Percentiles rank a stretch among this genome's conserved stretches.
Evolutionary conservation across 1,139 yeast species (phyloP).

Genomic region (Diutina mesorugosa): DNA sequence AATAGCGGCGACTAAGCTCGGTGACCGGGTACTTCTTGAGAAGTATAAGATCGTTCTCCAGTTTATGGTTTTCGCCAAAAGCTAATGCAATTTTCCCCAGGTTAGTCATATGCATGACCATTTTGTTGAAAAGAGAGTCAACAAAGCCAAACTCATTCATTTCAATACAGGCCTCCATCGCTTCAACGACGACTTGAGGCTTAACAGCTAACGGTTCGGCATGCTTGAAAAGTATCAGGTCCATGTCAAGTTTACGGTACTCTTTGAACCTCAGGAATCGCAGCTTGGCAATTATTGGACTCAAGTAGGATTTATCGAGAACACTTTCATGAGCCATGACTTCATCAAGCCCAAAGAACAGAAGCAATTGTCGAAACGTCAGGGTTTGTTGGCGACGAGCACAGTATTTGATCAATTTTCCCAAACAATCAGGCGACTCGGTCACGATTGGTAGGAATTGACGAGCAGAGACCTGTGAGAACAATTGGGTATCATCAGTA

Average conservation of each 20-base stretch:
- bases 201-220: slow-evolving; percentile 10
- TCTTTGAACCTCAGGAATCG: slow-evolving; percentile 8
- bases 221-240: slow-evolving; percentile 7
- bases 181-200: slow-evolving; percentile 12
- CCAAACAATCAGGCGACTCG: slow-evolving; percentile 17
- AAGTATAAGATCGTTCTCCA: not conserved
- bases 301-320: slow-evolving; percentile 10
- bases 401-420: slow-evolving; percentile 16
- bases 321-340: slow-evolving; percentile 14
- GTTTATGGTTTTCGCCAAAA: slow-evolving; percentile 6
- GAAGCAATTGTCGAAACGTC: slow-evolving; percentile 15
- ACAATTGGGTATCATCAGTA: slow-evolving; percentile 11
- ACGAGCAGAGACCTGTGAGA: slow-evolving; percentile 3
- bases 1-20: slow-evolving; percentile 10
- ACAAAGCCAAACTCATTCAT: slow-evolving; percentile 16
- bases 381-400: slow-evolving; percentile 10
- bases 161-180: slow-evolving; percentile 19
- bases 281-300: slow-evolving; percentile 17
- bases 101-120: slow-evolving; percentile 9
- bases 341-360: slow-evolving; percentile 18
- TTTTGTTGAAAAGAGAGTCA: slow-evolving; percentile 22
- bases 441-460: slow-evolving; percentile 14
- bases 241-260: slow-evolving; percentile 6
- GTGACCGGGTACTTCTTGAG: not conserved
- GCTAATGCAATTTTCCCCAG: slow-evolving; percentile 8